phyloP scores from a whole-genome alignment of 495 filamentous ascomycete species.

The Aspergillus ellipticus region DNA sequence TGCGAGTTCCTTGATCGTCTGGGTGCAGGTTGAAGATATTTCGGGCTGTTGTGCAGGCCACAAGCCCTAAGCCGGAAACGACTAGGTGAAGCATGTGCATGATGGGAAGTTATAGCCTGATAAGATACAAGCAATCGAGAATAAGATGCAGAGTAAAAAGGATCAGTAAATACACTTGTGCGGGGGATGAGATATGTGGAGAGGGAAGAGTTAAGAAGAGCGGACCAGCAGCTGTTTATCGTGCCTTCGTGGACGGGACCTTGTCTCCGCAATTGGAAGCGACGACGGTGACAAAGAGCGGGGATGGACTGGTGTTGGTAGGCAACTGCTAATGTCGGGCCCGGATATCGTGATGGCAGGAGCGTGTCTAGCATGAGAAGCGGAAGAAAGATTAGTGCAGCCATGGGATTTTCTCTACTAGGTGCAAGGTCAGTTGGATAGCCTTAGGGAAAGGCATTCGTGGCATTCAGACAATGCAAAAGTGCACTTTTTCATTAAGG shows the following conservation, averaged over 20 bases:
- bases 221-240: background rate
- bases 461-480: background rate
- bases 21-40: constrained; percentile 13
- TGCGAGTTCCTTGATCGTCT: background rate
- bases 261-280: background rate
- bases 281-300: background rate
- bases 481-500: constrained; percentile 1
- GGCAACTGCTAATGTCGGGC: background rate
- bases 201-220: background rate
- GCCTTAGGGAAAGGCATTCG: background rate
- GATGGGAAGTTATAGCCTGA: constrained; percentile 11
- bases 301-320: background rate
- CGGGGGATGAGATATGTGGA: constrained; percentile 6
- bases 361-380: background rate
- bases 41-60: constrained; percentile 11
- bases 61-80: constrained; percentile 14
- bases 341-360: background rate
- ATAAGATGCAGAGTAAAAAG: constrained; percentile 26
- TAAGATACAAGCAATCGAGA: constrained; percentile 14
- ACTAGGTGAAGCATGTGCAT: constrained; percentile 24
- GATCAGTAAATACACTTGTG: constrained; percentile 11
- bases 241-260: background rate
- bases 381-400: background rate
- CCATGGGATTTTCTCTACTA: background rate
- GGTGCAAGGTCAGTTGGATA: background rate